These are phyloP conservation scores for Didymosphaeria variabile DNA, from an alignment of 2,329 filamentous ascomycete species.

Conservation along the genomic window DNA sequence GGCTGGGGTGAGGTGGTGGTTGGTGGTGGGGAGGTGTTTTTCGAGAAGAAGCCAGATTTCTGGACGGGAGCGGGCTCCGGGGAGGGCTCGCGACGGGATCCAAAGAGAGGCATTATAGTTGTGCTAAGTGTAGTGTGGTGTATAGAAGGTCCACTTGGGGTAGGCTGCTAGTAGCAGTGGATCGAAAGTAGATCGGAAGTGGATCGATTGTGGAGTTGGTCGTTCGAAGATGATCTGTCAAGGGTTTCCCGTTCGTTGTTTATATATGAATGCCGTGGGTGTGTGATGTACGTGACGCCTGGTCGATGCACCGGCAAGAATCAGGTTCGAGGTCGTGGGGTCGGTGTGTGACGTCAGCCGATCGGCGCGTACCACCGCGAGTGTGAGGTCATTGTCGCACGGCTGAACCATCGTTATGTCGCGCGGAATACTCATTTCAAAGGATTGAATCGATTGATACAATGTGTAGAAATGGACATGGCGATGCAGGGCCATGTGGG, in stretches of 20 bases:
- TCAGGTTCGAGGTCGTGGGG: slow-evolving; percentile 23
- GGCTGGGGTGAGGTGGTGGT: slow-evolving; percentile 32
- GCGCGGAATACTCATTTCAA: not conserved
- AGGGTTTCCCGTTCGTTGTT: slow-evolving; percentile 4
- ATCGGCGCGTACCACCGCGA: slow-evolving; percentile 21
- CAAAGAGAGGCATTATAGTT: slow-evolving; percentile 48
- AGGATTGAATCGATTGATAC: not conserved
- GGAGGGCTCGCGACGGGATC: slow-evolving; percentile 24
- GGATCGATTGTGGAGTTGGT: slow-evolving; percentile 1
- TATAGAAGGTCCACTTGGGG: slow-evolving; percentile 7
- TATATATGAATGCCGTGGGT: slow-evolving; percentile 18
- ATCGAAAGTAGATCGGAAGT: not conserved
- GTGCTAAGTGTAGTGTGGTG: slow-evolving; percentile 32
- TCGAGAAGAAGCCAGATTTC: slow-evolving; percentile 11
- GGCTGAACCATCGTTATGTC: not conserved
- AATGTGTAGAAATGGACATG: slow-evolving; percentile 4
- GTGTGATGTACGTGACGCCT: slow-evolving; percentile 2
- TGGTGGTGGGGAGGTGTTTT: slow-evolving; percentile 28
- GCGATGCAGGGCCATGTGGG: slow-evolving; percentile 9
- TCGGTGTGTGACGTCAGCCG: slow-evolving; percentile 26
- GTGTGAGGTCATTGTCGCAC: slow-evolving; percentile 26
- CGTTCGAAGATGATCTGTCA: not conserved
- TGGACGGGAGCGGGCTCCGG: slow-evolving; percentile 5
- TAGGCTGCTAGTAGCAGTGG: slow-evolving; percentile 9
- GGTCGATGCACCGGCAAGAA: slow-evolving; percentile 15